These are phyloP conservation scores for Choiromyces venosus DNA, from an alignment of 495 filamentous ascomycete species.

Conservation along the genomic window DNA sequence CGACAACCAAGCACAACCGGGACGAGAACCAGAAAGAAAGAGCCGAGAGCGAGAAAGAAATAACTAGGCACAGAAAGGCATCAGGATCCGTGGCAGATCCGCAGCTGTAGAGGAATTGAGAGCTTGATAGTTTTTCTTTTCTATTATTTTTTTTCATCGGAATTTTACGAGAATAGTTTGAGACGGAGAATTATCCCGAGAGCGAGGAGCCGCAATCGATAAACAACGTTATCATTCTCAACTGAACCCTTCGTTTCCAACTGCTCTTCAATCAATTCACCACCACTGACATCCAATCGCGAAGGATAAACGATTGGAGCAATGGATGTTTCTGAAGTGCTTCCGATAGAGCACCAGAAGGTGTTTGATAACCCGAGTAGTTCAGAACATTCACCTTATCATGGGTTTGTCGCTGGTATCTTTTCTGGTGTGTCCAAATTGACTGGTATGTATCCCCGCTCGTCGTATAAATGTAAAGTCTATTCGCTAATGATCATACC, in stretches of 20 bases:
- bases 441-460: constrained; percentile 54
- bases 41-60: no score
- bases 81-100: no score
- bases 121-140: no score
- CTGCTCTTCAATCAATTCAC: background rate
- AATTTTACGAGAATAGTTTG: no score
- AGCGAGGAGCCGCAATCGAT: no score
- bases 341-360: background rate
- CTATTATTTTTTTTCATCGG: no score
- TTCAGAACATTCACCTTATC: constrained; percentile 54
- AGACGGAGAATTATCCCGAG: no score
- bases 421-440: constrained; percentile 92
- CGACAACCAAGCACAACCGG: no score
- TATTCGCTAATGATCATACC: constrained; percentile 11
- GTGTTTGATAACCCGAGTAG: background rate
- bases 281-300: background rate
- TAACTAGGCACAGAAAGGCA: no score
- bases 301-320: background rate
- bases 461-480: background rate
- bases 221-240: background rate
- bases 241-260: background rate
- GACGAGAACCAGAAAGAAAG: no score
- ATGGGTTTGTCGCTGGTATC: constrained; percentile 88
- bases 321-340: background rate
- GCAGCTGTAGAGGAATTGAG: no score